Base-by-base conservation (phyloP, 2,329 filamentous ascomycete genomes). In the Lasiodiplodia theobromae region DNA sequence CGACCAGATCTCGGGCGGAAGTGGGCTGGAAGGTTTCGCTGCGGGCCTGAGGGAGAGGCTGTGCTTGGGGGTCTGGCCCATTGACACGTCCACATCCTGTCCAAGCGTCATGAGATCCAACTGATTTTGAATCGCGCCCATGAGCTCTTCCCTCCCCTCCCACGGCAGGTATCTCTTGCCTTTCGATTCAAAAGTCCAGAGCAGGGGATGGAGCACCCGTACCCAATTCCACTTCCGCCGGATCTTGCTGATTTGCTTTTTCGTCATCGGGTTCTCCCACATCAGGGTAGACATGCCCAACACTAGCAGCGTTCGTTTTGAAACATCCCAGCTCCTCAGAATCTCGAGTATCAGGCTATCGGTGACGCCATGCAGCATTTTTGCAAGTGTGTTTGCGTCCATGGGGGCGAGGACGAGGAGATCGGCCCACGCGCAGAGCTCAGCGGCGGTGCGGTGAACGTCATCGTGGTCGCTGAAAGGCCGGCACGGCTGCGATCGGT, bases 211-310 rank as follows among this genome's bases (percentile, higher is more conserved):
- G 77, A 97, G 86, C 53, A 96, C 89, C 70, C 91, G 87, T 65
- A 97, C 88, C 93, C 93, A 97, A 66, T 90, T 90, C 93, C 93
- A 97, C 77, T 93, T 94, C 71, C 88, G 85, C 71, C 90, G 87
- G 52, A 97, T 88, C 80, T 96, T 96, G 79, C 88, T 91, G 70
- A 97, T 86, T 76, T 97, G 94, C 74, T 93, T 91, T 81, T 92
- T 92, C 18, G 93, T 97, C 81, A 94, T 90, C 2, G 94, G 93
- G 74, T 96, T 94, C 76, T 94, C 89, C 93, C 93, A 97, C 89
- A 95, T 94, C 70, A 92, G 87, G 1, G 88, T 89, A 40, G 92
- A 95, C 94, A 97, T 96, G 71, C 92, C 93, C 0, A 94, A 94
- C 7, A 97, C 90, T 68, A 97, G 82, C 60, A 97, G 82, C 37